Base-by-base conservation (phyloP, 1,139 yeast genomes). In the Kodamaea plutei region DNA sequence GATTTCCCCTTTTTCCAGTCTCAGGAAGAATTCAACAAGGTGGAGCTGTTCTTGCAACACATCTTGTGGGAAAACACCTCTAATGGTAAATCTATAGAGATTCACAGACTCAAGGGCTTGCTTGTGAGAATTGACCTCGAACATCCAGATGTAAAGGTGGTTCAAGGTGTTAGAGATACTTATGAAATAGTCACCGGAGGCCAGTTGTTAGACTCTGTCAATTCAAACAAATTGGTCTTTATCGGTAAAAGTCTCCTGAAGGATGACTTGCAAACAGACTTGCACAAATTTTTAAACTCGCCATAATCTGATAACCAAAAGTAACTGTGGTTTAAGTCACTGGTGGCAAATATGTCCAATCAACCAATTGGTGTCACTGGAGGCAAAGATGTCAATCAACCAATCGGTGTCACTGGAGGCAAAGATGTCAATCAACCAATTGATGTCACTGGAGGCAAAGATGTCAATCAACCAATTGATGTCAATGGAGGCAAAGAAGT, bases 161-260 rank as follows among this genome's bases (percentile, higher is more conserved):
- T 91, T n/a, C 98, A 91, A 52, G 97, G 95, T 4, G 98, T 91
- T 0, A 65, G 97, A 38, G 94, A 87, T 37, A 85, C 95, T 0
- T 91, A 87, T 54, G 98, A 91, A 40, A 66, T 87, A 1, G 69
- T 82, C 5, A 76, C 73, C 10, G 74, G 73, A 1, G 75, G 70
- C 0, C 49, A 47, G 4, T 48, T 66, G 20, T 56, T 60, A 23
- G 65, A 65, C 2, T 61, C 58, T 2, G 56, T 64, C 5, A 55
- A 36, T 1, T 51, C 61, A 12, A 67, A 68, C 40, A 83, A 84
- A 53, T 50, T 91, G 27, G 95, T 91, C 1, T 62, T 89, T 13
- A 91, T 91, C 26, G 98, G 98, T 2, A 85, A 85, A 51, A 63
- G 70, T 41, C 54, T 82, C 37, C 44, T 56, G 17, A 44, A 54